Conservation (phyloP, 148 eudicot species). For the Rheum nobile region DNA sequence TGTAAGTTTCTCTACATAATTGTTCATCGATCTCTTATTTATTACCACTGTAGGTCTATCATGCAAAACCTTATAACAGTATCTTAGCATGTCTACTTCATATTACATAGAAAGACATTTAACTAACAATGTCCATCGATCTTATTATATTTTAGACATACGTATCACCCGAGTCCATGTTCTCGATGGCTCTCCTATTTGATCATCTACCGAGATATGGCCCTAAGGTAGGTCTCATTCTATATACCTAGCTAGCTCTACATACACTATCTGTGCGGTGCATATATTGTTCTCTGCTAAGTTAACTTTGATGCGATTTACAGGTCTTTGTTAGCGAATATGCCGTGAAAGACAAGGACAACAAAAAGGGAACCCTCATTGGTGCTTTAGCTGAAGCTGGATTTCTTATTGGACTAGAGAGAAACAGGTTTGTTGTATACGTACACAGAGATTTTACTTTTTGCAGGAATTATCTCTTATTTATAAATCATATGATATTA, state of each 20-base stretch:
- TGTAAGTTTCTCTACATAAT: no score
- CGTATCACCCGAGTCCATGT: background rate
- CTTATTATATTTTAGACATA: no score
- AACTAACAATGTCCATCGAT: no score
- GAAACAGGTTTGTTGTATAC: constrained; percentile 29
- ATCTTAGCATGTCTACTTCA: no score
- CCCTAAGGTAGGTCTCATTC: constrained; percentile 50
- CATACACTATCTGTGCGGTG: no score
- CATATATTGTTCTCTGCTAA: no score
- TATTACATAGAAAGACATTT: no score
- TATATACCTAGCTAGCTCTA: no score
- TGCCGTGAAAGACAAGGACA: constrained; percentile 55
- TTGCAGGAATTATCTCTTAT: background rate
- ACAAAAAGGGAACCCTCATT: constrained; percentile 53
- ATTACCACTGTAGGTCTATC: no score
- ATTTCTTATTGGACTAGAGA: constrained; percentile 65
- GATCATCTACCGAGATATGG: constrained; percentile 34
- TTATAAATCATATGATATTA: background rate
- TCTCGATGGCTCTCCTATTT: constrained; percentile 15
- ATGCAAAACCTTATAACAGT: no score
- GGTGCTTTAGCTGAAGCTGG: constrained; percentile 78
- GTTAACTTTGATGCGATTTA: background rate
- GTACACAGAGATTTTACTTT: background rate
- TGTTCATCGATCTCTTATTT: no score
- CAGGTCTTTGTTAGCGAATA: constrained; percentile 88